Evolutionary conservation across 768 basidiomycete species (phyloP), one percentile per base, ranked within the genome.

Genomic region (Termitomyces sp.): DNA sequence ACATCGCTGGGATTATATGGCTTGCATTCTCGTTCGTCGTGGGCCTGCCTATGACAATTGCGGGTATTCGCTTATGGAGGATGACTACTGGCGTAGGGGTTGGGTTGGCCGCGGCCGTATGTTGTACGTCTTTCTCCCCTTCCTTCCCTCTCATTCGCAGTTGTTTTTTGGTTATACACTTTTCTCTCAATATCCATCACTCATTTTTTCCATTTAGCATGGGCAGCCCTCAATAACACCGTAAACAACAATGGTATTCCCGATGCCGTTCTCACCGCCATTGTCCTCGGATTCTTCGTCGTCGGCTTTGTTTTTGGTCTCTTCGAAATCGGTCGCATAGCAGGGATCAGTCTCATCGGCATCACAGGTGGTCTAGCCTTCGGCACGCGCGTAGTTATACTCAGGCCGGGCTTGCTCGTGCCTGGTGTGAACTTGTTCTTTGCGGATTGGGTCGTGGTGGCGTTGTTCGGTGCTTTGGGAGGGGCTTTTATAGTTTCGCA

Each of bases 211-310:
- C 15, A 36, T 53, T 9, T 62, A 86, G 86, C 83, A 5, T 89
- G 87, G 87, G 78, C 84, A 7, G 83, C 86, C 11, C 74, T 89
- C 52, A 74, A 84, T 59, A 89, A 86, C 70, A 79, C 84, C 1
- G 70, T 84, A 3, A 73, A 76, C 60, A 71, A 79, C 3, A 67
- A 73, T 7, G 82, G 84, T 25, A 65, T 87, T 11, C 71, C 83
- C 0, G 88, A 89, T 67, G 59, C 81, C 20, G 67, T 82, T 5
- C 71, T 89, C 46, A 81, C 81, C 1, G 60, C 77, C 43, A 76
- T 86, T 56, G 74, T 82, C 8, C 60, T 89, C 31, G 77, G 70
- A 0, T 74, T 84, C 55, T 87, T 86, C 65, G 65, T 71, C 42
- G 56, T 81, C 48, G 85, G 84, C 0, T 84, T 85, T 61, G 60